phyloP scores from a whole-genome alignment of 148 eudicot species.

The Polygonum maritimum region DNA sequence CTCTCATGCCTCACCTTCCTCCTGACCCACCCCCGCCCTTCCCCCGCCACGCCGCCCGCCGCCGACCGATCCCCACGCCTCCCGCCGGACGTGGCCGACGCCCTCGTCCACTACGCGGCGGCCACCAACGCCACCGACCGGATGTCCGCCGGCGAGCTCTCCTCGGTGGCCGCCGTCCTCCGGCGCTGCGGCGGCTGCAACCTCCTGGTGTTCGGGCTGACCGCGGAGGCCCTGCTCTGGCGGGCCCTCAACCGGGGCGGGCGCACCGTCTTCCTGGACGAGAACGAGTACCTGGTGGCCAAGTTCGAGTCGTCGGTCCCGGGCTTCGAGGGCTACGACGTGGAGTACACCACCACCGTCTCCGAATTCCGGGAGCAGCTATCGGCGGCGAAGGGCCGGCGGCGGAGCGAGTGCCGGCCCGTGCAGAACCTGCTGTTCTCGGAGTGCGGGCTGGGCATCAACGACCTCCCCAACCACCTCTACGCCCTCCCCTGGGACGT shows the following conservation, averaged over 20 bases:
- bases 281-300: constrained; percentile 36
- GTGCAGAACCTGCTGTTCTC: constrained; percentile 72
- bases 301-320: constrained; percentile 40
- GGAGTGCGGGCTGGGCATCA: constrained; percentile 64
- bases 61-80: constrained; percentile 28
- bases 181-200: constrained; percentile 26
- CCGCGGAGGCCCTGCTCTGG: constrained; percentile 85
- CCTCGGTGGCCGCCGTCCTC: constrained; percentile 3
- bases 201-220: constrained; percentile 71
- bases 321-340: constrained; percentile 68
- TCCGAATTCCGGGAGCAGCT: constrained; percentile 29
- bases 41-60: background rate
- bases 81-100: background rate
- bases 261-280: constrained; percentile 67
- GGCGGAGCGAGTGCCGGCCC: constrained; percentile 41
- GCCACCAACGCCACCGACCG: constrained; percentile 8
- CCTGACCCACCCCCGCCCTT: background rate
- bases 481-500: constrained; percentile 72
- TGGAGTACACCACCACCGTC: constrained; percentile 49
- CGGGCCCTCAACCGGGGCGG: constrained; percentile 46
- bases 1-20: constrained; percentile 2
- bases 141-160: constrained; percentile 5
- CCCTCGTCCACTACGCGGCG: constrained; percentile 8
- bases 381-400: constrained; percentile 19
- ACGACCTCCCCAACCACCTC: constrained; percentile 70